Base-by-base conservation (phyloP, 257 asterid genomes). In the Mitragyna speciosa region DNA sequence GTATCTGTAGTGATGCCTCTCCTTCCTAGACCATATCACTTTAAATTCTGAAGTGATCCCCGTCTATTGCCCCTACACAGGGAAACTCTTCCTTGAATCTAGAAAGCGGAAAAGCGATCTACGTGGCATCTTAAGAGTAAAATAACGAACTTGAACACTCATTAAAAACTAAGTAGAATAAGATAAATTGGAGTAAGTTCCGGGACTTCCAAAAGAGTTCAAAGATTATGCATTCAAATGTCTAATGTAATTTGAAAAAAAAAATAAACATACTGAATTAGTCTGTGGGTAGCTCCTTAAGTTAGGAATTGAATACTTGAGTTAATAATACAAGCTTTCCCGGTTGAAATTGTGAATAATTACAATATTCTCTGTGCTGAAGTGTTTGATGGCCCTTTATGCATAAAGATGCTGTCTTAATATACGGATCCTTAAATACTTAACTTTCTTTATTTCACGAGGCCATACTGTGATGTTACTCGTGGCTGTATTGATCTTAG, bases 401-500 rank as follows among this genome's bases (percentile, higher is more conserved):
- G 24, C n/a, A 24, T 12, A 17, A 54, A 31, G 24, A 47, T 15
- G 58, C 41, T 70, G 2, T 71, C 41, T 4, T 31, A 56, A 65
- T n/a, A 5, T 33, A 65, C 36, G 58, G 47, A 43, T 76, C 66
- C 24, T n/a, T 56, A 47, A 54, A 20, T 52, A 26, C 36, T 76
- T 20, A 16, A 19, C 41, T 43, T 65, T 61, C 70, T 76, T 68
- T 39, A 76, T 66, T 39, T 56, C 14, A 65, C 12, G 26, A 51
- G 26, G 31, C 67, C 43, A 49, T 61, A 75, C 30, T 67, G 52
- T 75, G 49, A 72, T 72, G 36, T 76, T 58, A 31, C 69, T 48
- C 45, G 58, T 67, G 12, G 24, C 75, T 68, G 47, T 78, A 15
- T 28, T 64, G 69, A 33, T 80, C 61, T 69, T 91, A 95, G 99